A percentile compares a stretch with the other conserved stretches of the same genome.
Evolutionary conservation across 2,329 filamentous ascomycete species (phyloP).

Genomic region (Ophiostoma himal-ulmi): DNA sequence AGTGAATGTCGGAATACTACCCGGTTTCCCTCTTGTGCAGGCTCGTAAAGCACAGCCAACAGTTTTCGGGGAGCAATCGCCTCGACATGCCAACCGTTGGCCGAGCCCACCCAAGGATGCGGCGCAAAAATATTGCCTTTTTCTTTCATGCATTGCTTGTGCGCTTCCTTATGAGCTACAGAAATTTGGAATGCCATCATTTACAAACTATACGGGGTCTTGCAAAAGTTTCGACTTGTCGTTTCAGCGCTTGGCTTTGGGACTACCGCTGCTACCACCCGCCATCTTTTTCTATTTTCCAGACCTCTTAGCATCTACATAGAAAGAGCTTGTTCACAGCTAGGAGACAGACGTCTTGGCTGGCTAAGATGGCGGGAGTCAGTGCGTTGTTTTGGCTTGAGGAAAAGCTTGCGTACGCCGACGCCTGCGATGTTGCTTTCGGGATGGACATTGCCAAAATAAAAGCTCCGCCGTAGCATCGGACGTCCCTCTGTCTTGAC

Average conservation of each 20-base stretch:
- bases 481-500: not conserved
- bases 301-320: slow-evolving; percentile 6
- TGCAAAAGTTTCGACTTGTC: not conserved
- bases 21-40: not conserved
- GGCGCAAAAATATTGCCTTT: not conserved
- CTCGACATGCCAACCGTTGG: not conserved
- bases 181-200: not conserved
- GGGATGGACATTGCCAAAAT: not conserved
- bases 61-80: not conserved
- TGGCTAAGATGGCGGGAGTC: not conserved
- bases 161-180: not conserved
- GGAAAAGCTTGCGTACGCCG: not conserved
- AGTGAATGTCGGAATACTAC: not conserved
- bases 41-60: not conserved
- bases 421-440: not conserved
- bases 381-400: not conserved
- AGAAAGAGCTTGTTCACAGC: not conserved
- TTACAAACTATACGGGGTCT: not conserved
- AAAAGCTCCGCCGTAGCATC: not conserved
- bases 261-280: not conserved
- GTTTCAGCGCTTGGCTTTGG: not conserved
- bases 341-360: not conserved
- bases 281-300: not conserved
- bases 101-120: not conserved
- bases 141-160: not conserved